Base-by-base conservation (phyloP, 495 filamentous ascomycete genomes). In the Xylaria cubensis region DNA sequence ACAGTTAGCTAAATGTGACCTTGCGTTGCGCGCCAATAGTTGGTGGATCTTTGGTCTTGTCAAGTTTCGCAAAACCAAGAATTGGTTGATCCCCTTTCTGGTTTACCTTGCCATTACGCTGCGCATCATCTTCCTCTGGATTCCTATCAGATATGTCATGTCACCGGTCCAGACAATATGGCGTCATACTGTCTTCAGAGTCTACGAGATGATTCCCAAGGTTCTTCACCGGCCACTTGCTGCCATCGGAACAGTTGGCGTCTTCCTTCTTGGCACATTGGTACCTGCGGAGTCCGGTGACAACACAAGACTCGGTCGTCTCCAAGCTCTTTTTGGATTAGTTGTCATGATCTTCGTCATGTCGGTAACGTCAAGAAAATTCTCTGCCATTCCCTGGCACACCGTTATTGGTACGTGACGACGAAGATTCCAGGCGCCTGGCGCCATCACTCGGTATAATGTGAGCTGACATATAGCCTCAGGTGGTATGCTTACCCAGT, bases 11-110 rank as follows among this genome's bases (percentile, higher is more conserved):
- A 55, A 63, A 72, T 61, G 51, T 42, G 32, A 26, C 19, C 5
- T 32, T 61, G 63, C 17, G 12, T 48, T 71, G 69, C 36, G 61
- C 51, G 39, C 53, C 29, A 74, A 59, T 73, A 94, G 93, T 65
- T 97, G 94, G 94, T 97, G 93, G 94, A 94, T 96, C 70, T 92
- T 90, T 55, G 90, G 92, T 51, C 85, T 97, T 24, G 84, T 95
- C 70, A 83, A 91, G 55, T 92, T 92, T 78, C 88, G 91, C 24
- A 73, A 91, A 75, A 91, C 94, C 77, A 87, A 88, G 75, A 91
- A 91, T 69, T 97, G 94, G 94, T 74, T 97, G 74, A 89, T 94
- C 42, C 93, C 94, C 9, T 94, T 95, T 81, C 86, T 97, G 50
- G 70, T 97, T 19, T 97, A 90, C 80, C 88, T 97, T 50, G 87